Evolutionary conservation across 495 filamentous ascomycete genomes (phyloP).

Genomic region (Parathielavia appendiculata): DNA sequence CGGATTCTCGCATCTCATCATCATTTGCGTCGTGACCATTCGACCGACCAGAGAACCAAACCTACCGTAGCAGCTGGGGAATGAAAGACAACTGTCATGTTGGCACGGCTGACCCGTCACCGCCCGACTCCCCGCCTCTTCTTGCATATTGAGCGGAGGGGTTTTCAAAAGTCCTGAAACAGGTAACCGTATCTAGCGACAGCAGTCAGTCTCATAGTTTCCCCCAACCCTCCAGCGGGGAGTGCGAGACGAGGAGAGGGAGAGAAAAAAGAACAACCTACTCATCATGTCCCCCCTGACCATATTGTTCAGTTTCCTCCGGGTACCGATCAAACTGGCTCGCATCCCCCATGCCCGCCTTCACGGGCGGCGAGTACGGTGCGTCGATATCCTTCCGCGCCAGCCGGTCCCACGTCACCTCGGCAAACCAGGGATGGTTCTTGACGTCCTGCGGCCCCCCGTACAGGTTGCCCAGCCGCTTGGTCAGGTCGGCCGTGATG

Average conservation of each 20-base stretch:
- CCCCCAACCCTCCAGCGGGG: neutral
- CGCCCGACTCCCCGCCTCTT: no score
- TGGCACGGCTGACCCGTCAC: no score
- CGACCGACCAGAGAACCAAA: no score
- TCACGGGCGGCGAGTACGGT: slow-evolving; percentile 94
- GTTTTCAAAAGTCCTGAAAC: slow-evolving; percentile 19
- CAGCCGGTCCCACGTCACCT: slow-evolving; percentile 95
- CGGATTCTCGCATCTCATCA: no score
- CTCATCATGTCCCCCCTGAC: slow-evolving; percentile 69
- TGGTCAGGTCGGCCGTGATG: slow-evolving; percentile 92
- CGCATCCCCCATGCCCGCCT: slow-evolving; percentile 86
- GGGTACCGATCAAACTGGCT: slow-evolving; percentile 98
- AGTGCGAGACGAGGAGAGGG: slow-evolving; percentile 9
- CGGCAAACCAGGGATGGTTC: slow-evolving; percentile 90
- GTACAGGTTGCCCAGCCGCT: slow-evolving; percentile 88
- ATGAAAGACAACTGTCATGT: no score
- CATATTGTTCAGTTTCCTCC: slow-evolving; percentile 91
- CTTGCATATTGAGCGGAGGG: no score
- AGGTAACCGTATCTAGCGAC: slow-evolving; percentile 16
- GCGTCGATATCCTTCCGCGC: slow-evolving; percentile 95
- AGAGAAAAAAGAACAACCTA: slow-evolving; percentile 47
- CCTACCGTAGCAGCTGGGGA: no score
- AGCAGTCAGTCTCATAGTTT: neutral
- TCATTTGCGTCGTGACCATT: no score
- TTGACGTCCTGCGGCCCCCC: slow-evolving; percentile 92